Conservation (phyloP, 768 basidiomycete genomes). For the Suillus hirtellus region DNA sequence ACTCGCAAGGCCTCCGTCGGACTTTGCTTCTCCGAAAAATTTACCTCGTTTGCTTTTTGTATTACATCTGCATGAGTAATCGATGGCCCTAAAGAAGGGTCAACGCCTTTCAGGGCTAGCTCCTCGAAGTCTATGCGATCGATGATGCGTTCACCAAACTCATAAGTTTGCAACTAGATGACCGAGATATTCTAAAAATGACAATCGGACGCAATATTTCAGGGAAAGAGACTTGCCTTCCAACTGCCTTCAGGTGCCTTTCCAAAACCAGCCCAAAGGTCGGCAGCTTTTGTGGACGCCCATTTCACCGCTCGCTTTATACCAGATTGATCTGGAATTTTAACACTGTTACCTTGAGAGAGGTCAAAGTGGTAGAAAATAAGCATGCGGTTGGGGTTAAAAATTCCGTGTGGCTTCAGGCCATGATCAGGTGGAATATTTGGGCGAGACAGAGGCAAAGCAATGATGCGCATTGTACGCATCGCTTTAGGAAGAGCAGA, state of each 20-base stretch:
- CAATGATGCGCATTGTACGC: slow-evolving; percentile 45
- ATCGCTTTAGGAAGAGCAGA: slow-evolving; percentile 16
- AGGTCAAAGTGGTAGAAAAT: slow-evolving; percentile 46
- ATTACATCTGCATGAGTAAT: slow-evolving; percentile 29
- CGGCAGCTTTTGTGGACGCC: slow-evolving; percentile 51
- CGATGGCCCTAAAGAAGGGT: slow-evolving; percentile 67
- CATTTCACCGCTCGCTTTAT: slow-evolving; percentile 39
- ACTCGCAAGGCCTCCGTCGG: slow-evolving; percentile 4
- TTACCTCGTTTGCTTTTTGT: slow-evolving; percentile 20
- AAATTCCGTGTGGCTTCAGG: slow-evolving; percentile 11
- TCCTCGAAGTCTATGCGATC: slow-evolving; percentile 83
- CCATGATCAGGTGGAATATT: slow-evolving; percentile 16
- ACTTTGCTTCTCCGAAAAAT: slow-evolving; percentile 14
- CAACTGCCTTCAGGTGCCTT: slow-evolving; percentile 64
- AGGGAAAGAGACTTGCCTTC: slow-evolving; percentile 53
- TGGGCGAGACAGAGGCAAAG: slow-evolving; percentile 42
- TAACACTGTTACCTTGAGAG: slow-evolving; percentile 32
- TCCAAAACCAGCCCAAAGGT: slow-evolving; percentile 68
- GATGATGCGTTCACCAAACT: slow-evolving; percentile 64
- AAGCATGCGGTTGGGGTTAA: slow-evolving; percentile 25
- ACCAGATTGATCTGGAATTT: slow-evolving; percentile 34
- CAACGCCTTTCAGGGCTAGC: slow-evolving; percentile 68
- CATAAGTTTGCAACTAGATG: slow-evolving; percentile 57
- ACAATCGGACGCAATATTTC: neutral
- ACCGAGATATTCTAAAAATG: neutral